Conservation (phyloP, 345 rosid species). For the Eucalyptus pauciflora region DNA sequence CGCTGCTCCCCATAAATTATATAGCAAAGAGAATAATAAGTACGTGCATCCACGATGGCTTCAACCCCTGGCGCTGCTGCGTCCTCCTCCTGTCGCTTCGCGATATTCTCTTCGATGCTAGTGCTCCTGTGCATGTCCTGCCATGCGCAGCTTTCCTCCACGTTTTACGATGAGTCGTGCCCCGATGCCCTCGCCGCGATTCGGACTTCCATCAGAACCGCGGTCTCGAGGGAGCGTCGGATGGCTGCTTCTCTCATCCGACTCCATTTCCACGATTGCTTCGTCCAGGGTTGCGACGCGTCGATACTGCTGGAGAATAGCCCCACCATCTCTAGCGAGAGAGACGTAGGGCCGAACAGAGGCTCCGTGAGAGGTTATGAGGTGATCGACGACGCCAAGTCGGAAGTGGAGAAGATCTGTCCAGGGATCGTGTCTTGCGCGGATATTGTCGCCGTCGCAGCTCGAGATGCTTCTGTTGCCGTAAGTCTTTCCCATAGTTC, state of each 20-base stretch:
- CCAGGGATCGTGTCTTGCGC: slow-evolving; percentile 61
- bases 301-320: slow-evolving; percentile 26
- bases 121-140: not conserved
- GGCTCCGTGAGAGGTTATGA: slow-evolving; percentile 17
- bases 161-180: slow-evolving; percentile 34
- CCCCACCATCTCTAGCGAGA: slow-evolving; percentile 3
- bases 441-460: slow-evolving; percentile 50
- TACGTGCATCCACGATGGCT: not conserved
- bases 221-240: slow-evolving; percentile 22
- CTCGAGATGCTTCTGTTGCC: slow-evolving; percentile 36
- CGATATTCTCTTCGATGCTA: not conserved
- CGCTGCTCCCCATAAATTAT: not conserved
- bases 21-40: not conserved
- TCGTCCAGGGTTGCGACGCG: slow-evolving; percentile 51
- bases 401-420: slow-evolving; percentile 26
- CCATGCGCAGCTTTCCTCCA: slow-evolving; percentile 35
- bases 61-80: not conserved
- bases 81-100: not conserved
- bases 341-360: not conserved
- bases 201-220: slow-evolving; percentile 13
- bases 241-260: slow-evolving; percentile 60
- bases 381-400: slow-evolving; percentile 42
- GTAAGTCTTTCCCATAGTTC: not conserved
- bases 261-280: slow-evolving; percentile 57
- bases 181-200: slow-evolving; percentile 27